These are phyloP conservation scores for Chlorella sp. DNA, from an alignment of 139 green algal genomes.

Conservation along the genomic window DNA sequence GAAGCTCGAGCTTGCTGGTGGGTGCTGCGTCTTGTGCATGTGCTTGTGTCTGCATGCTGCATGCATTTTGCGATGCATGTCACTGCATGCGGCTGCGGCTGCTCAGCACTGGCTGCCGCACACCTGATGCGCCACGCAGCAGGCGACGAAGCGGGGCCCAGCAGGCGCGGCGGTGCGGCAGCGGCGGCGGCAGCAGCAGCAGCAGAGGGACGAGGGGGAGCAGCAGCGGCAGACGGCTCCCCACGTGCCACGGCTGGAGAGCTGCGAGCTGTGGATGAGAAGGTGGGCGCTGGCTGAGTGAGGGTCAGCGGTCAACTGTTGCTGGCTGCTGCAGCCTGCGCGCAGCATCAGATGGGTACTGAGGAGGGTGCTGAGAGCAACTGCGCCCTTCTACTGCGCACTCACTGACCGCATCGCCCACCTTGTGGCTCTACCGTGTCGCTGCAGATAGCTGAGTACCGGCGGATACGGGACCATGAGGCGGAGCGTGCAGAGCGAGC, in stretches of 20 bases:
- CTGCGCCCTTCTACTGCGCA: no score
- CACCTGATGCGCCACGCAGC: neutral
- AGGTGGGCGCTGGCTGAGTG: neutral
- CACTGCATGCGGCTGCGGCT: no score
- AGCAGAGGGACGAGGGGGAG: neutral
- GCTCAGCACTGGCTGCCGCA: no score
- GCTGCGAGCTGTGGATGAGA: neutral
- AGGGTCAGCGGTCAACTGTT: no score
- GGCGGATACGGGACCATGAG: neutral
- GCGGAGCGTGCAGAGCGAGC: neutral
- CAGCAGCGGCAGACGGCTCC: neutral
- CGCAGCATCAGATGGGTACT: no score
- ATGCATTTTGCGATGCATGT: no score
- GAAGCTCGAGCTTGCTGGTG: neutral
- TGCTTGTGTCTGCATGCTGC: no score
- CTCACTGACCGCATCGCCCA: no score
- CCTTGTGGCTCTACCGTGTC: no score
- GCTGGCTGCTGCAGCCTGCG: no score
- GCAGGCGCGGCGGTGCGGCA: neutral
- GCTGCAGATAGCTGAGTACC: slow-evolving; percentile 10
- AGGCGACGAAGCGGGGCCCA: neutral
- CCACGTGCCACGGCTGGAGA: neutral
- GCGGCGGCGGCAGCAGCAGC: neutral
- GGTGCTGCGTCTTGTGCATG: neutral
- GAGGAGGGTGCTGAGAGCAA: no score